These are phyloP conservation scores for Sugiyamaella floridensis DNA, from an alignment of 805 yeast genomes.

Conservation along the genomic window DNA sequence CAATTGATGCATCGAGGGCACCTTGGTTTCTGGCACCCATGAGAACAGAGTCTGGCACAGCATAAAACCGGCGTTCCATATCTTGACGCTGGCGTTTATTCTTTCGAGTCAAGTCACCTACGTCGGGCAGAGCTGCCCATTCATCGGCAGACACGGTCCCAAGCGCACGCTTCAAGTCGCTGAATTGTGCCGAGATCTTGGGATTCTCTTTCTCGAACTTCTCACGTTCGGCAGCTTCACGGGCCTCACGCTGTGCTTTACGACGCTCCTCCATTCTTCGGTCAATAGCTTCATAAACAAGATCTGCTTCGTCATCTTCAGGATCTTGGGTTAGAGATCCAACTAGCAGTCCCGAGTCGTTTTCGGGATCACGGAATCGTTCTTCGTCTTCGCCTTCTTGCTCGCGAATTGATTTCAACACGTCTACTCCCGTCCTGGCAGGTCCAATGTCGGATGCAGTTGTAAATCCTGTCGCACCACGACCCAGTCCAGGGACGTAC, in stretches of 20 bases:
- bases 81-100: constrained; percentile 66
- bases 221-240: constrained; percentile 22
- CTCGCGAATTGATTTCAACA: constrained; percentile 24
- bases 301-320: constrained; percentile 76
- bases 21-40: constrained; percentile 31
- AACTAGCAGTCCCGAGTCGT: constrained; percentile 32
- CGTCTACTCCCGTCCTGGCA: constrained; percentile 35
- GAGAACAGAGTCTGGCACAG: constrained; percentile 70
- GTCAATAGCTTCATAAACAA: constrained; percentile 62
- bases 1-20: constrained; percentile 31
- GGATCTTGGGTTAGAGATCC: constrained; percentile 30
- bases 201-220: constrained; percentile 25
- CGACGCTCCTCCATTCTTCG: constrained; percentile 34
- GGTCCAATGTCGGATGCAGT: constrained; percentile 72
- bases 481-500: constrained; percentile 84
- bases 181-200: constrained; percentile 48
- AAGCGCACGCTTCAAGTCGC: constrained; percentile 60
- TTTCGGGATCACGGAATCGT: constrained; percentile 26
- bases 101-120: constrained; percentile 73
- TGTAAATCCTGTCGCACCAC: constrained; percentile 93
- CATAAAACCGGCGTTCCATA: constrained; percentile 62
- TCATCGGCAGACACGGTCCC: constrained; percentile 55
- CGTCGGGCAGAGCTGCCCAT: constrained; percentile 83
- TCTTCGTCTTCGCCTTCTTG: constrained; percentile 27
- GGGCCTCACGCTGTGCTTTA: constrained; percentile 23